Base-by-base conservation (phyloP, 169 alveolate genomes). In the Blepharisma undulans region DNA sequence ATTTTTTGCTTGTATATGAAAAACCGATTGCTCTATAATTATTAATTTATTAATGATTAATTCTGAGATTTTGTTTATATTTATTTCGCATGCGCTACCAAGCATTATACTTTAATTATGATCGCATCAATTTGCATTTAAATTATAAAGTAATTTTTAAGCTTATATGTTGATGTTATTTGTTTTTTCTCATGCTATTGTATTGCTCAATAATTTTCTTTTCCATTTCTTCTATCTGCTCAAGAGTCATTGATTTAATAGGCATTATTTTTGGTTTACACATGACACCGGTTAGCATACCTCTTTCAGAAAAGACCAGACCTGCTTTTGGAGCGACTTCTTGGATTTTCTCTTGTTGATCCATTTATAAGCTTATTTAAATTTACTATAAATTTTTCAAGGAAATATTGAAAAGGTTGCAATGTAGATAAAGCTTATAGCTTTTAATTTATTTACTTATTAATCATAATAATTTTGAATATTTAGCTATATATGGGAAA, bases 261-360 rank as follows among this genome's bases (percentile, higher is more conserved):
- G 98, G 97, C 66, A 96, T 84, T 77, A 95, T 94, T 92, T 96
- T 96, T 29, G 98, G 98, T 78, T 96, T 96, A 90, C 98, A 96
- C 25, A 96, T 66, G 0, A 96, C 91, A 91, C 95, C 98, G 1
- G 96, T 82, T 21, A 94, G 90, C 36, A 91, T 71, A 8, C 93
- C 93, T 72, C 93, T 92, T 82, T 95, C 97, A 79, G 93, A 92
- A 82, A 90, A 96, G 25, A 96, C 95, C 60, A 94, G 89, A 0
- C 98, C 98, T 27, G 94, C 93, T 60, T 95, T 96, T 1, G 96
- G 98, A 72, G 94, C 92, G 3, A 94, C 90, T 78, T 95, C 95
- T 79, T 92, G 89, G 76, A 82, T 59, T 33, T 72, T 25, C 48
- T 82, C 60, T 59, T 82, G 34, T 12, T 78, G 29, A n/a, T 78